phyloP scores from a whole-genome alignment of 768 basidiomycete species.

The Calocybe cyanea region DNA sequence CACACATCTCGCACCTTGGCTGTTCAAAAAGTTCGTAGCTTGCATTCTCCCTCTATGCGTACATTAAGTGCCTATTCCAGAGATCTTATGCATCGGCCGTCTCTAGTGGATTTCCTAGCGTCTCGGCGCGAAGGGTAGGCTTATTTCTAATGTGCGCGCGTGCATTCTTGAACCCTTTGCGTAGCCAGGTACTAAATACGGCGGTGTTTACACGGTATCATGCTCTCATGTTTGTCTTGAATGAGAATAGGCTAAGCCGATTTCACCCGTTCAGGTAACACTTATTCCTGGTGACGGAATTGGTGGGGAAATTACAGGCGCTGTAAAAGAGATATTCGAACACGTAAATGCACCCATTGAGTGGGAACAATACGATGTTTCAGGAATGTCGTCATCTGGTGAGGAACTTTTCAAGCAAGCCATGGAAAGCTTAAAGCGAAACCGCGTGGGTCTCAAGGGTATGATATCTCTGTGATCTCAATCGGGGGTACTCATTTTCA shows the following conservation, averaged over 20 bases:
- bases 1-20: slow-evolving; percentile 51
- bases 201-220: slow-evolving; percentile 90
- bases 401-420: slow-evolving; percentile 96
- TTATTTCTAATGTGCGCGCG: slow-evolving; percentile 12
- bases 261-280: slow-evolving; percentile 63
- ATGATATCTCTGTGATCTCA: slow-evolving; percentile 15
- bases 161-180: slow-evolving; percentile 8
- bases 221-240: no score
- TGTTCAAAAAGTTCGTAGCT: slow-evolving; percentile 44
- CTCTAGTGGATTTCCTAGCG: slow-evolving; percentile 74
- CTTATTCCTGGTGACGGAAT: slow-evolving; percentile 98
- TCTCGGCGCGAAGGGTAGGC: slow-evolving; percentile 66
- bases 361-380: slow-evolving; percentile 98
- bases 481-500: neutral
- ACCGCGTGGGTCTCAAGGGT: slow-evolving; percentile 99
- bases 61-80: slow-evolving; percentile 27
- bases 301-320: slow-evolving; percentile 95
- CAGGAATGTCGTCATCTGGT: slow-evolving; percentile 90
- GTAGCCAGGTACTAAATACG: slow-evolving; percentile 87
- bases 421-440: slow-evolving; percentile 96
- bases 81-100: slow-evolving; percentile 67
- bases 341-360: slow-evolving; percentile 97
- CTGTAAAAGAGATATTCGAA: slow-evolving; percentile 98
- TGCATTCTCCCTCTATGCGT: neutral
- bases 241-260: no score